Base-by-base conservation (phyloP, 331 rosid species). In the Pyrus hybrid region DNA sequence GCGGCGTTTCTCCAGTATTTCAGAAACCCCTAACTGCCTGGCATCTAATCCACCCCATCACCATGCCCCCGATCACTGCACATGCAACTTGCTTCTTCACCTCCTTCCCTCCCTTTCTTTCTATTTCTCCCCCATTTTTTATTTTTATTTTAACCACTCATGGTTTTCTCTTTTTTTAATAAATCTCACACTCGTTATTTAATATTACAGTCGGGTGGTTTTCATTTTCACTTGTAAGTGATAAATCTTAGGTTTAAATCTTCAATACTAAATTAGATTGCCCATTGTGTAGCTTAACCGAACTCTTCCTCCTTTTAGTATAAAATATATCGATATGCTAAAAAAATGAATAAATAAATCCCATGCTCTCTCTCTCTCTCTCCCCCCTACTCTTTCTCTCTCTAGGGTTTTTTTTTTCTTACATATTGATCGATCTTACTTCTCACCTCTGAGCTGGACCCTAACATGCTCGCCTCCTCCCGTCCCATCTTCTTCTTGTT, bases 1-100 rank as follows among this genome's bases (percentile, higher is more conserved):
- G 81, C 41, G 77, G 81, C 77, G 79, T 83, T 80, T 76, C 73
- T 76, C 65, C 79, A 37, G 79, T 76, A 65, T 75, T 66, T 79
- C 6, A 37, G 79, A 80, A 80, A 49, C 68, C 80, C 82, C 51
- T 1, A 80, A 79, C 86, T 72, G 76, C 83, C 45, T 37, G 45
- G 45, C 45, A 37, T 37, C 45, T 37, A 10, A 37, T 37, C 45
- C 45, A 37, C 45, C 45, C 45, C 45, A 37, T 37, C 13, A 37
- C 45, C 45, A 37, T 9, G 45, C 45, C 45, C 45, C 45, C 81
- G 22, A 70, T 74, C 77, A 37, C 37, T 25, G 54, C 83, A 74
- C 85, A 82, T 82, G 86, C 80, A 67, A 11, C 77, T 64, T 70
- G 73, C 85, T 7, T 57, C 57, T 33, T 51, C 26, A 10, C 41